Base-by-base conservation (phyloP, 2,329 filamentous ascomycete genomes). In the Fusarium sp. region DNA sequence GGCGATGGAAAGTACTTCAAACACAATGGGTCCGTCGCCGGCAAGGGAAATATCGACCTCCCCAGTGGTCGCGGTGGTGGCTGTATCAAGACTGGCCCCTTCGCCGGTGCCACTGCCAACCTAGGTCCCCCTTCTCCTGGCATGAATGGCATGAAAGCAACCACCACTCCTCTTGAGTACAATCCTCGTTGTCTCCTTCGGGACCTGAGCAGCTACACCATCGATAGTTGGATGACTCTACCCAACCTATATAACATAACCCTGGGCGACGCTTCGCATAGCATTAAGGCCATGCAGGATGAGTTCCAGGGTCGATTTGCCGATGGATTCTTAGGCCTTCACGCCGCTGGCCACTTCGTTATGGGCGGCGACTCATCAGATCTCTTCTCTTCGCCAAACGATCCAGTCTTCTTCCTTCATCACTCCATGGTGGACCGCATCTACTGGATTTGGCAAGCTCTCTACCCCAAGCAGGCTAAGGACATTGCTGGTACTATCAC, bases 401-500 rank as follows among this genome's bases (percentile, higher is more conserved):
- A 62, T 5, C 58, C 58, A 0, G 20, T 43, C 6, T 62, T 62
- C 17, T 62, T 62, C 2, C 5, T 62, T 2, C 58, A 62, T 10
- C 58, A 62, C 7, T 30, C 58, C 5, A 62, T 62, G 58, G 58
- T 62, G 3, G 58, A 62, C 13, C 35, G 48, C 0, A 7, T 62
- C 0, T 62, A 62, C 35, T 62, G 58, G 56, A 46, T 62, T 14
- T 62, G 58, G 56, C 56, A 62, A 28, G 58, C 58, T 0, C 3
- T 62, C 1, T 56, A 62, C 4, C 58, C 56, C 0, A 47, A 37
- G 14, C 28, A 47, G 7, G 41, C 58, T 0, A 30, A 35, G 2
- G 56, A 62, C 9, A 62, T 62, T 1, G 58, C 56, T 10, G 58
- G 58, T 3, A 62, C 58, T 4, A 62, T 62, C 7, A 62, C 58